These are phyloP conservation scores for Macrolepiota dolichaula DNA, from an alignment of 768 basidiomycete species.

Conservation along the genomic window DNA sequence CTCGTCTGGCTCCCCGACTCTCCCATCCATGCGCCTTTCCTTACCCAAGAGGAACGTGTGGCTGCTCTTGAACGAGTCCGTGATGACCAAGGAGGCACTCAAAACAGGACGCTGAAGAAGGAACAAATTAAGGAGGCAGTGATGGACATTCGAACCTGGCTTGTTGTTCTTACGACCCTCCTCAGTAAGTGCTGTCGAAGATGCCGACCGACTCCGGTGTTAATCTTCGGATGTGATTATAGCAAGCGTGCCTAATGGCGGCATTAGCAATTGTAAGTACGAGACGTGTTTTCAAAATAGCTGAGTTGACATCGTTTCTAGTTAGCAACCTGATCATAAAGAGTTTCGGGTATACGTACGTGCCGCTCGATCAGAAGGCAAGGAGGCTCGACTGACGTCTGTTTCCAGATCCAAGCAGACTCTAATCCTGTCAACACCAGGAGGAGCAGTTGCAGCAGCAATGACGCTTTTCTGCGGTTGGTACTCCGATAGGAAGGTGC, in stretches of 20 bases:
- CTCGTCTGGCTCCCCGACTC: conserved; percentile 65
- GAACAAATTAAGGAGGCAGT: conserved; percentile 57
- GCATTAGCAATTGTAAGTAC: conserved; percentile 51
- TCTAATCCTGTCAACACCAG: conserved; percentile 55
- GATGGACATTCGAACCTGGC: conserved; percentile 56
- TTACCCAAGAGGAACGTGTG: conserved; percentile 57
- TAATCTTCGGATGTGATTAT: conserved; percentile 8
- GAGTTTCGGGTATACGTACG: conserved; percentile 62
- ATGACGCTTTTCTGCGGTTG: conserved; percentile 55
- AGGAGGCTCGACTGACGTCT: not conserved
- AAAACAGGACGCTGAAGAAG: conserved; percentile 57
- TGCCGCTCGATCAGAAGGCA: not conserved
- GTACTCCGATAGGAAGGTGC: conserved; percentile 63
- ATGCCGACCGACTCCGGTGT: not conserved
- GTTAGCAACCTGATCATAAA: conserved; percentile 63
- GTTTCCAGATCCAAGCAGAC: conserved; percentile 50
- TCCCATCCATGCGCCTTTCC: conserved; percentile 54
- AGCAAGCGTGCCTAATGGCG: conserved; percentile 70
- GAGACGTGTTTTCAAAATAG: conserved; percentile 14
- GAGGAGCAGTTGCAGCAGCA: conserved; percentile 44
- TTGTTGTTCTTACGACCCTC: conserved; percentile 56
- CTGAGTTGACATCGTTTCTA: conserved; percentile 16
- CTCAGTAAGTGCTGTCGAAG: conserved; percentile 39
- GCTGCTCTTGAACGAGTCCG: conserved; percentile 64
- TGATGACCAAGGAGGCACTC: conserved; percentile 62